phyloP scores from a whole-genome alignment of 1,284 basidiomycete genomes.

The Coniophora puteana region DNA sequence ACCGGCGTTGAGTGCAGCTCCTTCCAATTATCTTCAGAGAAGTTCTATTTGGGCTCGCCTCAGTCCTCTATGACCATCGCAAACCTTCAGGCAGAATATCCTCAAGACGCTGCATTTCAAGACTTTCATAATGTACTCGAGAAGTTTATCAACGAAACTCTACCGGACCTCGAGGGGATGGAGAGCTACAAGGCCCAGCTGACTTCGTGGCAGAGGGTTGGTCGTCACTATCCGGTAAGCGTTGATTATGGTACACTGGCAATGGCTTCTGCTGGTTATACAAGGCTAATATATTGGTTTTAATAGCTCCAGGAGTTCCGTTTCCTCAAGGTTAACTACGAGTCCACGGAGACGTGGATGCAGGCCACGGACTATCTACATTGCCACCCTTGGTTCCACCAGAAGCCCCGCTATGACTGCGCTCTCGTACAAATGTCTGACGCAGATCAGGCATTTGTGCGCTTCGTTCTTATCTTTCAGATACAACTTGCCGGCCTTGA shows the following conservation, averaged over 20 bases:
- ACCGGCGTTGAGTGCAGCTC: neutral
- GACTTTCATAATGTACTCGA: conserved; percentile 18
- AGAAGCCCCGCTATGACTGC: conserved; percentile 16
- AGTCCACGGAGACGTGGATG: conserved; percentile 23
- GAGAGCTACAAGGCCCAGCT: conserved; percentile 12
- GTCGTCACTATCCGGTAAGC: conserved; percentile 11
- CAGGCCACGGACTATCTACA: conserved; percentile 18
- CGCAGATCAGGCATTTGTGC: conserved; percentile 12
- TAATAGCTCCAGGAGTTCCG: conserved; percentile 8
- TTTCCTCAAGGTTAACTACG: conserved; percentile 20
- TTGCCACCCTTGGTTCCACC: conserved; percentile 22
- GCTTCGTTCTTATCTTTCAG: conserved; percentile 13
- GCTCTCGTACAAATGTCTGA: conserved; percentile 13
- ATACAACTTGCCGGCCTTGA: conserved; percentile 14
- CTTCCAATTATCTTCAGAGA: conserved; percentile 3
- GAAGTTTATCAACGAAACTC: conserved; percentile 15
- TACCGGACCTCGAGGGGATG: no score
- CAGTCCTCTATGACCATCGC: neutral
- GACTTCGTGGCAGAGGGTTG: conserved; percentile 10
- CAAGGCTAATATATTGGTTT: no score
- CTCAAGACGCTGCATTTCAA: conserved; percentile 10
- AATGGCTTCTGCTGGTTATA: neutral
- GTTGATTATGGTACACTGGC: neutral
- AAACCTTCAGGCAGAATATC: conserved; percentile 9
- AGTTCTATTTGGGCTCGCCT: conserved; percentile 10